These are phyloP conservation scores for Alternaria sp. DNA, from an alignment of 2,329 filamentous ascomycete species.

Conservation along the genomic window DNA sequence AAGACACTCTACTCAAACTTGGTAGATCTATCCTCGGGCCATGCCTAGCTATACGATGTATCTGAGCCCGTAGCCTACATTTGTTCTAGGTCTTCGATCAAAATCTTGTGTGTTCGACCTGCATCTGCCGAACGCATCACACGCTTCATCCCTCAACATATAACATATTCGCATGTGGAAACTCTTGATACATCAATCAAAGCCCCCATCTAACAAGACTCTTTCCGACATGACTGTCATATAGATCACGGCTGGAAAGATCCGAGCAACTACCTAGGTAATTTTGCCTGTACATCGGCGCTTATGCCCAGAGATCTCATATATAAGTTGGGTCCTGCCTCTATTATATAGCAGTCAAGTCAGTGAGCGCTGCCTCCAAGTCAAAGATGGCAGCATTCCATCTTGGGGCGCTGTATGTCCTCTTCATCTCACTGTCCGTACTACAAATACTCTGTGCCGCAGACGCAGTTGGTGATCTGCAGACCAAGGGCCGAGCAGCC, in stretches of 20 bases:
- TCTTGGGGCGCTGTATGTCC: slow-evolving; percentile 28
- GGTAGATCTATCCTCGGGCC: background rate
- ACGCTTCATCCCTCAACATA: slow-evolving; percentile 16
- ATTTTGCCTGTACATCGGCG: background rate
- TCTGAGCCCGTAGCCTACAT: slow-evolving; percentile 21
- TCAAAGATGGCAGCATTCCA: slow-evolving; percentile 26
- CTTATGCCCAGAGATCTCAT: background rate
- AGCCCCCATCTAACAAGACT: slow-evolving; percentile 24
- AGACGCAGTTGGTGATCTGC: slow-evolving; percentile 37
- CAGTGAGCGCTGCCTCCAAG: background rate
- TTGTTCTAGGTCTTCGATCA: slow-evolving; percentile 22
- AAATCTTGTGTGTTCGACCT: background rate
- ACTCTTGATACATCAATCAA: slow-evolving; percentile 24
- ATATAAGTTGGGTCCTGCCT: slow-evolving; percentile 23
- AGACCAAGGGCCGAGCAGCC: slow-evolving; percentile 33
- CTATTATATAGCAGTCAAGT: slow-evolving; percentile 5
- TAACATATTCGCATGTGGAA: slow-evolving; percentile 10
- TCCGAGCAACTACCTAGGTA: slow-evolving; percentile 6
- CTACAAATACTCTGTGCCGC: slow-evolving; percentile 29
- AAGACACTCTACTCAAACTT: background rate
- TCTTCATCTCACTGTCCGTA: slow-evolving; percentile 27
- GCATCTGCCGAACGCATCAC: slow-evolving; percentile 31
- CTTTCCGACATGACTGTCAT: slow-evolving; percentile 10
- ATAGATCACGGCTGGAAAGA: slow-evolving; percentile 15
- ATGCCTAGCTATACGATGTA: slow-evolving; percentile 10